Conservation (phyloP, 2,329 filamentous ascomycete species). For the Sporothrix euskadiensis region DNA sequence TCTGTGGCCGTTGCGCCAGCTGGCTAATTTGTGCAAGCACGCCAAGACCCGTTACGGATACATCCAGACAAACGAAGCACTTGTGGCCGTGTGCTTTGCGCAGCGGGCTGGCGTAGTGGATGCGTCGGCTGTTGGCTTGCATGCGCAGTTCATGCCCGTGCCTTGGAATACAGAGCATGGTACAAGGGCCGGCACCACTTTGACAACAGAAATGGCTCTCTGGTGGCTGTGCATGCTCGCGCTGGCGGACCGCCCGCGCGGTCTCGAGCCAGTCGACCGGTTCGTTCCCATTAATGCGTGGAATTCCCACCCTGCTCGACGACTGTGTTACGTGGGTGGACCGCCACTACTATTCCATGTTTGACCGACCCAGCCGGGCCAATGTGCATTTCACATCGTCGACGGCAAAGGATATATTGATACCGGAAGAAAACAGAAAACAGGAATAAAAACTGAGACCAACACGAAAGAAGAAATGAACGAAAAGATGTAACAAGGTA, state of each 20-base stretch:
- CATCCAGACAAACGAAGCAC: neutral
- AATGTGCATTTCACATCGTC: neutral
- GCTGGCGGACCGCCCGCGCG: neutral
- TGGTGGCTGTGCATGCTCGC: neutral
- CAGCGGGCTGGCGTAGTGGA: neutral
- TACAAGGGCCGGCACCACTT: neutral
- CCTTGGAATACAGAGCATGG: neutral
- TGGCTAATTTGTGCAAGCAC: neutral
- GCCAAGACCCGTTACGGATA: neutral
- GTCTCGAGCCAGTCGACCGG: neutral
- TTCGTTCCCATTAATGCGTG: neutral
- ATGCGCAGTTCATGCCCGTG: neutral
- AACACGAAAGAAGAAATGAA: no score
- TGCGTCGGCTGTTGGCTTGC: neutral
- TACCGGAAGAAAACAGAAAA: neutral
- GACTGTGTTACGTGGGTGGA: neutral
- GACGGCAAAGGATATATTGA: neutral
- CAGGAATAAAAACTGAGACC: neutral
- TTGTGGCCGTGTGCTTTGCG: neutral
- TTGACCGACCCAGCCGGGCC: neutral
- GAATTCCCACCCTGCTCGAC: neutral
- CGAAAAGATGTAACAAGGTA: no score
- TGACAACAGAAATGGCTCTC: neutral
- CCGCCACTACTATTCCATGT: neutral
- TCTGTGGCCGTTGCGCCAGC: conserved; percentile 4